Percentiles rank a stretch among this genome's conserved stretches.
Conservation (phyloP, 2,329 filamentous ascomycete species). For the Epichloe brachyelytri region DNA sequence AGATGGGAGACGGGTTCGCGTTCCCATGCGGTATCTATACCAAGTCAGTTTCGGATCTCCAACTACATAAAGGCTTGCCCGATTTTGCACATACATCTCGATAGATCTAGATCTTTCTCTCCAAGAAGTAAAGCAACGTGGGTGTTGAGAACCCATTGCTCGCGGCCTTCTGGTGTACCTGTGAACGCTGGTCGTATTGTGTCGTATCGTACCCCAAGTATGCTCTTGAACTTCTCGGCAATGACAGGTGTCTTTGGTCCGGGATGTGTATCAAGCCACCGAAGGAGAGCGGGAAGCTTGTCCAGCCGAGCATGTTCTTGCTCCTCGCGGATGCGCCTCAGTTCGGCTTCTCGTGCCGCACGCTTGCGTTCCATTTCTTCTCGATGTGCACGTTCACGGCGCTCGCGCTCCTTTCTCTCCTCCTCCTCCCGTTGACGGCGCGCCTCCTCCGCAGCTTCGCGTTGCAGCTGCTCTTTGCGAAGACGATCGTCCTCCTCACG, state of each 20-base stretch:
- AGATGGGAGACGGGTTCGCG: constrained; percentile 37
- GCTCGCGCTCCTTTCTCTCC: constrained; percentile 37
- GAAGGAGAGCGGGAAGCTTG: constrained; percentile 46
- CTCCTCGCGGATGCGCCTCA: constrained; percentile 37
- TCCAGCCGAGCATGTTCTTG: constrained; percentile 40
- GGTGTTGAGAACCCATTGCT: constrained; percentile 54
- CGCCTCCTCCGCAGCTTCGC: constrained; percentile 36
- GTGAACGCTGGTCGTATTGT: constrained; percentile 43
- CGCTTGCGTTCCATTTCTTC: constrained; percentile 36
- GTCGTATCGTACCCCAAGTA: constrained; percentile 51
- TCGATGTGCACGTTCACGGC: constrained; percentile 28
- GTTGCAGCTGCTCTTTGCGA: constrained; percentile 30
- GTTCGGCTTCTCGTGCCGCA: constrained; percentile 38
- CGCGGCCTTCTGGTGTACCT: constrained; percentile 42
- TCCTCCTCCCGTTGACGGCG: constrained; percentile 38
- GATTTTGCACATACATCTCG: constrained; percentile 33
- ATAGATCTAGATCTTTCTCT: constrained; percentile 48
- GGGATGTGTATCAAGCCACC: constrained; percentile 42
- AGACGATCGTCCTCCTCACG: constrained; percentile 34
- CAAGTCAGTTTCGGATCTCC: background rate
- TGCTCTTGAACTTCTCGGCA: constrained; percentile 40
- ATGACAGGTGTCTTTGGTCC: constrained; percentile 38
- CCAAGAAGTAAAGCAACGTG: constrained; percentile 51
- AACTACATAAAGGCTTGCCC: background rate
- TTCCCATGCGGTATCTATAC: constrained; percentile 45